A percentile compares a stretch with the other conserved stretches of the same genome.
These are phyloP conservation scores for Eucalyptus virginea DNA, from an alignment of 345 rosid species.

Conservation along the genomic window DNA sequence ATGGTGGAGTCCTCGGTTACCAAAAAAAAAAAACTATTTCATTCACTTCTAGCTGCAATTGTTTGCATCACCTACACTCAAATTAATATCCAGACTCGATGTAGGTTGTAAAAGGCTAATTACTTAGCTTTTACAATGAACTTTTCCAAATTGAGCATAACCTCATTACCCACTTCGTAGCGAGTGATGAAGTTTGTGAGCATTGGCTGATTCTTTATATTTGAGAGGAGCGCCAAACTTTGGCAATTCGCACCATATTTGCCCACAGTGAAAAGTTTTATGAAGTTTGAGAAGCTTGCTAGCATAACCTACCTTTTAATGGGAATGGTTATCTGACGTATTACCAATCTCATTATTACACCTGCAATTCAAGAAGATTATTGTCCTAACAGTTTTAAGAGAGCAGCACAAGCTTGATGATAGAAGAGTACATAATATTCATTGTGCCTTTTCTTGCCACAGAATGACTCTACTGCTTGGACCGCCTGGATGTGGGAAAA, in stretches of 20 bases:
- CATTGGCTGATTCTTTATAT: neutral
- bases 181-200: neutral
- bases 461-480: slow-evolving; percentile 73
- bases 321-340: neutral
- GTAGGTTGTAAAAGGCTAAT: neutral
- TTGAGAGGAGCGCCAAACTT: neutral
- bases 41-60: neutral
- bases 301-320: neutral
- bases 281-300: neutral
- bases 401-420: neutral
- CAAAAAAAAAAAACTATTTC: neutral
- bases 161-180: neutral
- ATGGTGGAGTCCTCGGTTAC: too few species aligned
- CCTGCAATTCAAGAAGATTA: neutral
- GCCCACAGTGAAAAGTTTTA: neutral
- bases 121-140: neutral
- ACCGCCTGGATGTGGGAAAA: slow-evolving; percentile 82
- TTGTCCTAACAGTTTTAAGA: neutral
- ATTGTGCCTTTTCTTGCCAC: neutral
- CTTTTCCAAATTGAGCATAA: neutral
- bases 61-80: neutral
- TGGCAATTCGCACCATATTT: neutral
- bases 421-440: neutral
- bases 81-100: neutral
- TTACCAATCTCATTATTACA: neutral